Evolutionary conservation across 768 basidiomycete genomes (phyloP).

Genomic region (Psilocybe sp.): DNA sequence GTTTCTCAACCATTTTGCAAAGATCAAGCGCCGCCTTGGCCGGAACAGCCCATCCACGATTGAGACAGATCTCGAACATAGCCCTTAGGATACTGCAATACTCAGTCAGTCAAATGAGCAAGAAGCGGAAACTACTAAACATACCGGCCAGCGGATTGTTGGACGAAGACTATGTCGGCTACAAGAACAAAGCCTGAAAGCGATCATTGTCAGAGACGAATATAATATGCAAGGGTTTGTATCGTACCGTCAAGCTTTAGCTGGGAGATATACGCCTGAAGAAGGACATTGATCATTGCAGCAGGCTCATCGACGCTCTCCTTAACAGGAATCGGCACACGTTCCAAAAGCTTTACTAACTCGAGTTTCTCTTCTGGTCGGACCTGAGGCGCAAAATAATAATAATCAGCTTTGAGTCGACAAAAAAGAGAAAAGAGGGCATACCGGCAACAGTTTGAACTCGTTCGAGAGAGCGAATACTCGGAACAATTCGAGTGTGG

Average conservation of each 20-base stretch:
- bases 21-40: constrained; percentile 88
- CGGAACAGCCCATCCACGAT: constrained; percentile 96
- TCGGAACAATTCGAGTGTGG: constrained; percentile 86
- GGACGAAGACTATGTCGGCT: constrained; percentile 94
- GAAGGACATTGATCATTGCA: constrained; percentile 93
- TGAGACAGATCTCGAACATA: constrained; percentile 96
- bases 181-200: constrained; percentile 72
- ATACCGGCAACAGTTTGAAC: constrained; percentile 85
- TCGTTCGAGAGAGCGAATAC: constrained; percentile 96
- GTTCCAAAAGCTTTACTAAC: constrained; percentile 83
- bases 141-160: constrained; percentile 92
- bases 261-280: constrained; percentile 93
- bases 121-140: constrained; percentile 9
- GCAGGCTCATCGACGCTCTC: constrained; percentile 95
- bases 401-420: constrained; percentile 4
- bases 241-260: constrained; percentile 81
- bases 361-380: constrained; percentile 91
- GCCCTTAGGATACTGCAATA: constrained; percentile 78
- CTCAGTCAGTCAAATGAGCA: neutral
- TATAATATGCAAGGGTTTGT: neutral
- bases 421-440: constrained; percentile 12
- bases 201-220: neutral
- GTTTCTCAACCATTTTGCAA: constrained; percentile 93
- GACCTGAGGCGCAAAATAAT: constrained; percentile 40
- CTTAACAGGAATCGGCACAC: constrained; percentile 96